Conservation (phyloP, 208 protist species). For the Crithidia thermophila region DNA sequence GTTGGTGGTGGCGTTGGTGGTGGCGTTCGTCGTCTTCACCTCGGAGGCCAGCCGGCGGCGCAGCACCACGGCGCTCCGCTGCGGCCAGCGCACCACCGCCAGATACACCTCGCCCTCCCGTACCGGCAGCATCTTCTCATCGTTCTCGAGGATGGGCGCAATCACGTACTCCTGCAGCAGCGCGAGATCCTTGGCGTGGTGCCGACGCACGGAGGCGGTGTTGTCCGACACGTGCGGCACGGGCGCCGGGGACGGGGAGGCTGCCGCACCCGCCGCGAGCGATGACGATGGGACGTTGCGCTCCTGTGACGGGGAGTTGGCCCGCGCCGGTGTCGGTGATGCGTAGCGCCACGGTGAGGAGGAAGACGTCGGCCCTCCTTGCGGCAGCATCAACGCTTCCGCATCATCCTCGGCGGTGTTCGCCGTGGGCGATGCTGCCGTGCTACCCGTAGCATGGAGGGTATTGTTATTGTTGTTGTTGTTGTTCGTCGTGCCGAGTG, state of each 20-base stretch:
- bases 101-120: conserved; percentile 73
- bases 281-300: too few species aligned
- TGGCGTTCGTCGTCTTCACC: conserved; percentile 4
- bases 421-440: neutral
- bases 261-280: too few species aligned
- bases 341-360: conserved; percentile 1
- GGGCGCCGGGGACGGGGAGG: conserved; percentile 14
- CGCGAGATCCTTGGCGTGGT: conserved; percentile 36
- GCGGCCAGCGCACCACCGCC: conserved; percentile 58
- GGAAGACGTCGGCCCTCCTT: neutral
- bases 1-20: neutral
- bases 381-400: neutral
- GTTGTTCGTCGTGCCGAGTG: too few species aligned
- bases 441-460: neutral
- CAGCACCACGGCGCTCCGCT: conserved; percentile 60
- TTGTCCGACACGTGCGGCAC: conserved; percentile 27
- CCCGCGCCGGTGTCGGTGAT: conserved; percentile 3
- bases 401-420: neutral
- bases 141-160: conserved; percentile 56
- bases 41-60: conserved; percentile 39
- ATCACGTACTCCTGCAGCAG: conserved; percentile 77
- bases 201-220: conserved; percentile 35
- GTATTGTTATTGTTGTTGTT: neutral
- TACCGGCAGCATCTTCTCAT: conserved; percentile 54
- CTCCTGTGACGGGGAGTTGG: neutral